Percentiles rank a stretch among this genome's conserved stretches.
Conservation (phyloP, 192 early-diverging fungal genomes). For the Backusella tuberculispora region DNA sequence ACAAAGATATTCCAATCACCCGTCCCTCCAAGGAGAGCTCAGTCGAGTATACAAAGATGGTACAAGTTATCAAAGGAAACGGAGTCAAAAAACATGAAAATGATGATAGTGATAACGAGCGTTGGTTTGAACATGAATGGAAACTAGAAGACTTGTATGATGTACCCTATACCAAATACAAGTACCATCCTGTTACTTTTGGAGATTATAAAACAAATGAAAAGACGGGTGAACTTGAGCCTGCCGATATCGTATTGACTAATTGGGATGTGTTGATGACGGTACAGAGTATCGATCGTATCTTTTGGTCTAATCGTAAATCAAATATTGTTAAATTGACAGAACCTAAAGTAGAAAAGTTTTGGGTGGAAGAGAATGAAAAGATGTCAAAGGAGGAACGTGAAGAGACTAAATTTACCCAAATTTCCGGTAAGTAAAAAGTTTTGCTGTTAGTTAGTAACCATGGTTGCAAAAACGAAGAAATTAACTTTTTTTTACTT, state of each 20-base stretch:
- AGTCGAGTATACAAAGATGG: slow-evolving; percentile 61
- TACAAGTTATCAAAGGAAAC: slow-evolving; percentile 50
- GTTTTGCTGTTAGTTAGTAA: background rate
- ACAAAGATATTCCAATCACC: slow-evolving; percentile 21
- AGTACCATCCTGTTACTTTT: slow-evolving; percentile 78
- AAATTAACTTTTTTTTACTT: slow-evolving; percentile 11
- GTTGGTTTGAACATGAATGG: slow-evolving; percentile 13
- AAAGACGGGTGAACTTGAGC: slow-evolving; percentile 41
- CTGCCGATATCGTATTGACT: slow-evolving; percentile 67
- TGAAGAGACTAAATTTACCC: slow-evolving; percentile 34
- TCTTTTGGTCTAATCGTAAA: slow-evolving; percentile 27
- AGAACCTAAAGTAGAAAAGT: slow-evolving; percentile 27
- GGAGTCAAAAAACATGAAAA: slow-evolving; percentile 12
- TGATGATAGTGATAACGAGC: background rate
- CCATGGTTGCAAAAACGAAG: background rate
- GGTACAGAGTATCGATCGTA: slow-evolving; percentile 42
- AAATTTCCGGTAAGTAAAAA: slow-evolving; percentile 44
- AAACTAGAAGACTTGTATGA: slow-evolving; percentile 42
- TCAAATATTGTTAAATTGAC: background rate
- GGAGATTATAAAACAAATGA: slow-evolving; percentile 61
- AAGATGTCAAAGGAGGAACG: slow-evolving; percentile 26
- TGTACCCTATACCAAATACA: slow-evolving; percentile 56
- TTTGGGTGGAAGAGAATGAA: slow-evolving; percentile 33
- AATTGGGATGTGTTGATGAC: slow-evolving; percentile 49
- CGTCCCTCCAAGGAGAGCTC: slow-evolving; percentile 45